A percentile compares a stretch with the other conserved stretches of the same genome.
Conservation (phyloP, 331 rosid genomes). For the Malus hybrid region DNA sequence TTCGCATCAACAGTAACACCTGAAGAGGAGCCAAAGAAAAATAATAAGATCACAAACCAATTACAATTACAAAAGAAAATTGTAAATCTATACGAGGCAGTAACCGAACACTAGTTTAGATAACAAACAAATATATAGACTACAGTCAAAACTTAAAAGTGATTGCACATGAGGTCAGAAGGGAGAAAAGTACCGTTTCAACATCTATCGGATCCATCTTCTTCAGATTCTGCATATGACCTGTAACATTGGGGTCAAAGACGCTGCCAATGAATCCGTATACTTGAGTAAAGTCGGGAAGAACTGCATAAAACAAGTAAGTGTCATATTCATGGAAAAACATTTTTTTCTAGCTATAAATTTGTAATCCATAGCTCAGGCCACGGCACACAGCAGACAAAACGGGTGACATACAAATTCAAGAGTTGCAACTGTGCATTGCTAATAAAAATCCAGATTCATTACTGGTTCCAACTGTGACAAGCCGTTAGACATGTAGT, state of each 20-base stretch:
- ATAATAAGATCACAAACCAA: neutral
- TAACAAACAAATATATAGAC: neutral
- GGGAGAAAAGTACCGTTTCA: slow-evolving; percentile 56
- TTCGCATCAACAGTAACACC: slow-evolving; percentile 87
- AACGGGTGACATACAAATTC: neutral
- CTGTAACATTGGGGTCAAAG: slow-evolving; percentile 65
- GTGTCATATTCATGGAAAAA: neutral
- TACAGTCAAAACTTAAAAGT: neutral
- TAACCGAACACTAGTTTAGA: neutral
- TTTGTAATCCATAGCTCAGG: neutral
- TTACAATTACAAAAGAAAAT: neutral
- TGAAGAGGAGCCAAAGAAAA: slow-evolving; percentile 21
- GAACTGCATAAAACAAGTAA: slow-evolving; percentile 52
- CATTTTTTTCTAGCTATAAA: neutral
- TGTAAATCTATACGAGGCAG: neutral
- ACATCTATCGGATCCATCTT: slow-evolving; percentile 87
- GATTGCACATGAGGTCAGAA: neutral
- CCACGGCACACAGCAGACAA: neutral
- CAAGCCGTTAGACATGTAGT: neutral
- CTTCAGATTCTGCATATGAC: slow-evolving; percentile 71
- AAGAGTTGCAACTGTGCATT: neutral
- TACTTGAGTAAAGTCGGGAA: slow-evolving; percentile 83
- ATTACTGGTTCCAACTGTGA: neutral
- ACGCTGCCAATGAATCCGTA: slow-evolving; percentile 90
- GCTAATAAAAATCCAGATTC: neutral